phyloP scores from a whole-genome alignment of 805 yeast species.

The Yarrowia yakushimensis region DNA sequence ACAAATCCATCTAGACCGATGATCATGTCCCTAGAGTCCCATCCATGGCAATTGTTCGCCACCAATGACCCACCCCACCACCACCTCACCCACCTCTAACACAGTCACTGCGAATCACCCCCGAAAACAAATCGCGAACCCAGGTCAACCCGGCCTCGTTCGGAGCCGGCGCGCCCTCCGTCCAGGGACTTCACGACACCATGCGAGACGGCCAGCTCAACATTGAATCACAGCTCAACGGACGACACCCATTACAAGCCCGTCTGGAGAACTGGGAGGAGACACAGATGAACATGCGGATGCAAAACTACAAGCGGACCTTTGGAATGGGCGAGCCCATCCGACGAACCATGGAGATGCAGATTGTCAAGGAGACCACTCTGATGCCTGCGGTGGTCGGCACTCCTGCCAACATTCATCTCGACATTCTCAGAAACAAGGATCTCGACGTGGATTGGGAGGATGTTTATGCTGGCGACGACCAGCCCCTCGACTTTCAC shows the following conservation, averaged over 20 bases:
- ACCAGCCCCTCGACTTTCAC: constrained; percentile 54
- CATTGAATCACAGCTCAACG: constrained; percentile 44
- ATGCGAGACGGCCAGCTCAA: constrained; percentile 58
- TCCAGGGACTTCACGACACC: constrained; percentile 57
- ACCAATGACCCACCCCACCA: neutral
- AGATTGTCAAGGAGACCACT: constrained; percentile 65
- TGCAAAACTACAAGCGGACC: constrained; percentile 75
- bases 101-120: constrained; percentile 19
- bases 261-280: constrained; percentile 77
- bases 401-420: constrained; percentile 57
- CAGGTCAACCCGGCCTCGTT: constrained; percentile 17
- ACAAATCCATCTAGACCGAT: neutral
- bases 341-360: constrained; percentile 83
- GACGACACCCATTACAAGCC: constrained; percentile 73
- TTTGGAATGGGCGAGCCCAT: constrained; percentile 95
- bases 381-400: constrained; percentile 64
- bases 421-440: constrained; percentile 72
- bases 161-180: constrained; percentile 47
- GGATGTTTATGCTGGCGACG: constrained; percentile 61
- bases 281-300: constrained; percentile 61
- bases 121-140: constrained; percentile 4
- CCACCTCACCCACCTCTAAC: neutral
- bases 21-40: neutral
- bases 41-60: neutral
- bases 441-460: constrained; percentile 89